Base-by-base conservation (phyloP, 108 stramenopile species). In the Cyclotella atomus region DNA sequence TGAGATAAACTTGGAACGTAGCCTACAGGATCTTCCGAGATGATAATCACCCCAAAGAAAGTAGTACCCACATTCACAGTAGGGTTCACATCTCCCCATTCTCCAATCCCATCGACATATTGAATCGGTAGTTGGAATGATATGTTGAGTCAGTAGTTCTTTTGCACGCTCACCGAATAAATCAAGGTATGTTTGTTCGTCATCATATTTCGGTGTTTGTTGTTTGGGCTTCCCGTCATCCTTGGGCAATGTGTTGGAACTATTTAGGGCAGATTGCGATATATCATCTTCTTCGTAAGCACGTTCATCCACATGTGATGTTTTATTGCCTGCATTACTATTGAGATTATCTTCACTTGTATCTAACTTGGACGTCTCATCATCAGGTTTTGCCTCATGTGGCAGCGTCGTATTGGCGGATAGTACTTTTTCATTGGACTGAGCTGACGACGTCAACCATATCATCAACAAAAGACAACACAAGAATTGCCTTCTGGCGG, bases 151-250 rank as follows among this genome's bases (percentile, higher is more conserved):
- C 29, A 92, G 68, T 43, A 85, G 86, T 65, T 95, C 89, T 72
- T 95, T 95, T 43, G 94, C 83, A 16, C 73, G 81, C 82, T 95
- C 89, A 53, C 94, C 91, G 67, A 95, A 95, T 38, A 88, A 65
- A 70, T 95, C 93, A 24, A 95, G 82, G 15, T 86, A 80, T 0
- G 91, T 92, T 56, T 85, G 78, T 50, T 94, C 89, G 54, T 93
- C 88, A 16, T 80, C 77, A 43, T 84, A n/a, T 4, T 49, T 49
- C 16, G 47, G 4, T 4, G 16, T 41, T 6, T 41, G 38, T 41
- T 41, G 20, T 3, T 52, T 52, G 52, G 9, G 20, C 9, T 52
- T 52, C 1, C 52, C 9, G 20, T 52, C 52, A 23, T 19, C 24
- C 5, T 23, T 52, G 52, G 20, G 52, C 52, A 23, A 23, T 52